phyloP scores from a whole-genome alignment of 257 asterid species.

The Misopates orontium region DNA sequence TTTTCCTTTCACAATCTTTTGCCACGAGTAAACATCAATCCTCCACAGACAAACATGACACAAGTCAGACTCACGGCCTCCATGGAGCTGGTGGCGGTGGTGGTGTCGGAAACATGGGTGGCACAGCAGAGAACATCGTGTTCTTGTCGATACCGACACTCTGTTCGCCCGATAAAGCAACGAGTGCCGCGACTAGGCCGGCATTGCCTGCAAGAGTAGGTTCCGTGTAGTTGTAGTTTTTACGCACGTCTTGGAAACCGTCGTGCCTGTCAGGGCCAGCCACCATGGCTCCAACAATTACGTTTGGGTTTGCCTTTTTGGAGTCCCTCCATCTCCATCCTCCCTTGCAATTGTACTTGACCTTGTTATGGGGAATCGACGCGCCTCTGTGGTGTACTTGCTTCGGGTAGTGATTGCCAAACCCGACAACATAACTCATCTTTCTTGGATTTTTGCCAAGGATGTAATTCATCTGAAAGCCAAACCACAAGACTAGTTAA shows the following conservation, averaged over 20 bases:
- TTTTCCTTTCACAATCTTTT: not conserved
- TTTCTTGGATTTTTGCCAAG: constrained; percentile 90
- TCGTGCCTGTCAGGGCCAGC: constrained; percentile 96
- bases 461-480: constrained; percentile 72
- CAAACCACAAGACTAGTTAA: not conserved
- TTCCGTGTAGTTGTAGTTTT: constrained; percentile 87
- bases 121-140: constrained; percentile 91
- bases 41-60: constrained; percentile 22
- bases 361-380: constrained; percentile 81
- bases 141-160: constrained; percentile 67
- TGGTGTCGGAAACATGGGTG: constrained; percentile 91
- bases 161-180: constrained; percentile 78
- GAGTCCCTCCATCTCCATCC: constrained; percentile 95
- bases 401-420: constrained; percentile 74
- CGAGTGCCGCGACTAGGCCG: constrained; percentile 89
- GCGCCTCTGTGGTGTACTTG: constrained; percentile 96
- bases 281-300: constrained; percentile 87
- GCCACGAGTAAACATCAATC: constrained; percentile 16
- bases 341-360: constrained; percentile 76
- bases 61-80: constrained; percentile 58
- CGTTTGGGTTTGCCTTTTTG: constrained; percentile 69
- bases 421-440: constrained; percentile 96
- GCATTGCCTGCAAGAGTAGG: constrained; percentile 97
- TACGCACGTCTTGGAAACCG: constrained; percentile 78
- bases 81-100: constrained; percentile 99